Evolutionary conservation across 164 flowering plant species (phyloP).

Genomic region (Vitis labrusca): DNA sequence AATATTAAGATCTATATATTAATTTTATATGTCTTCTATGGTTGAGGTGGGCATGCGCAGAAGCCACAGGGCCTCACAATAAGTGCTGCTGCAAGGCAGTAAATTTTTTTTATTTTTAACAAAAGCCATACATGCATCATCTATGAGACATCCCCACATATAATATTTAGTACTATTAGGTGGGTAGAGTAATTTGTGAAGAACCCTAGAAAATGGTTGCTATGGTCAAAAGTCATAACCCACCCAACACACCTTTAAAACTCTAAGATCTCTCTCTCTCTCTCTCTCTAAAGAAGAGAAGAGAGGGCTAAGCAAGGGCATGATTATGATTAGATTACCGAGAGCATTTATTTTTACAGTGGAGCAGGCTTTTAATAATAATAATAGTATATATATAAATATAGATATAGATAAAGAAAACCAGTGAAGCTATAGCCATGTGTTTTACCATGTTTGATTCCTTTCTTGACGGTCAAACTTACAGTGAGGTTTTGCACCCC

Average conservation of each 20-base stretch:
- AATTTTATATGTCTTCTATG: too few species aligned
- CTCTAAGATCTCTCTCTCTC: constrained; percentile 4
- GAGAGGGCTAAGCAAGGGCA: constrained; percentile 9
- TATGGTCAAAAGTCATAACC: constrained; percentile 28
- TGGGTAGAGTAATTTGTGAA: background rate
- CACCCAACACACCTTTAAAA: background rate
- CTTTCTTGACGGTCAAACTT: constrained; percentile 68
- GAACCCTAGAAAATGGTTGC: constrained; percentile 10
- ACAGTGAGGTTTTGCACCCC: constrained; percentile 32
- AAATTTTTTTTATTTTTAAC: too few species aligned
- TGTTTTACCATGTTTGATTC: constrained; percentile 62
- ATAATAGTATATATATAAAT: background rate
- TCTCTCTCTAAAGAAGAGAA: constrained; percentile 10
- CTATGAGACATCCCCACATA: background rate
- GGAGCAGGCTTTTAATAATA: constrained; percentile 41
- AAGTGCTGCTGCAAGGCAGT: too few species aligned
- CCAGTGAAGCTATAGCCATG: constrained; percentile 29
- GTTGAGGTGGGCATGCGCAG: too few species aligned
- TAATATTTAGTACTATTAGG: background rate
- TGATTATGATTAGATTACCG: constrained; percentile 37
- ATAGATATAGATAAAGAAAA: too few species aligned
- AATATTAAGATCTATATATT: too few species aligned
- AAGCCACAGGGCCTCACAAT: too few species aligned
- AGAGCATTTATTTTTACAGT: constrained; percentile 32
- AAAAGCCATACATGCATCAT: too few species aligned